Conservation (phyloP, 768 basidiomycete genomes). For the Leccinum arenicola region DNA sequence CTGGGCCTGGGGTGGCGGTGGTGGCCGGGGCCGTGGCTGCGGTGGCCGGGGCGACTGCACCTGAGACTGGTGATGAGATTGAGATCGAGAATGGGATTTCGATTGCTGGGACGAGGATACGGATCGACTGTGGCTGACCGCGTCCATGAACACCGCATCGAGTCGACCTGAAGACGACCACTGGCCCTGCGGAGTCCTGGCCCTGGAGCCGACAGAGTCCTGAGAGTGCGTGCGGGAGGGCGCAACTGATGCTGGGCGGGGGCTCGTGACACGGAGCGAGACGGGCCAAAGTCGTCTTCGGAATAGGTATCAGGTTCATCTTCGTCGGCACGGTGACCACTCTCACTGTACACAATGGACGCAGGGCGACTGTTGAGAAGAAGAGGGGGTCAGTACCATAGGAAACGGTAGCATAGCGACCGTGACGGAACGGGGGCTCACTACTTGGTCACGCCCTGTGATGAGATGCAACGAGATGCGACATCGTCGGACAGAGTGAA, state of each 20-base stretch:
- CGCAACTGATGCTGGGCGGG: constrained; percentile 45
- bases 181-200: constrained; percentile 32
- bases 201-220: constrained; percentile 33
- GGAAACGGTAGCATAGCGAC: background rate
- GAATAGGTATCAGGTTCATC: constrained; percentile 64
- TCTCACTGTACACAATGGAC: constrained; percentile 79
- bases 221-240: constrained; percentile 57
- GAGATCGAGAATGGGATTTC: constrained; percentile 13
- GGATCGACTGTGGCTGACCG: constrained; percentile 26
- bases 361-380: constrained; percentile 59
- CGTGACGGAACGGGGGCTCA: constrained; percentile 36
- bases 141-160: constrained; percentile 29
- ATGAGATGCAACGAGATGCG: background rate
- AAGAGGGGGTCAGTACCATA: background rate
- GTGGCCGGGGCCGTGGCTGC: too few species aligned
- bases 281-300: constrained; percentile 55
- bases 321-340: constrained; percentile 71
- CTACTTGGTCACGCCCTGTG: constrained; percentile 73
- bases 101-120: constrained; percentile 19
- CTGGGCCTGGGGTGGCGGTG: too few species aligned
- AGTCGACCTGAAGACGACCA: constrained; percentile 27
- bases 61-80: constrained; percentile 12
- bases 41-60: background rate
- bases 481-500: background rate
- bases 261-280: constrained; percentile 31